Conservation (phyloP, 2,329 filamentous ascomycete genomes). For the Exophiala sp. region DNA sequence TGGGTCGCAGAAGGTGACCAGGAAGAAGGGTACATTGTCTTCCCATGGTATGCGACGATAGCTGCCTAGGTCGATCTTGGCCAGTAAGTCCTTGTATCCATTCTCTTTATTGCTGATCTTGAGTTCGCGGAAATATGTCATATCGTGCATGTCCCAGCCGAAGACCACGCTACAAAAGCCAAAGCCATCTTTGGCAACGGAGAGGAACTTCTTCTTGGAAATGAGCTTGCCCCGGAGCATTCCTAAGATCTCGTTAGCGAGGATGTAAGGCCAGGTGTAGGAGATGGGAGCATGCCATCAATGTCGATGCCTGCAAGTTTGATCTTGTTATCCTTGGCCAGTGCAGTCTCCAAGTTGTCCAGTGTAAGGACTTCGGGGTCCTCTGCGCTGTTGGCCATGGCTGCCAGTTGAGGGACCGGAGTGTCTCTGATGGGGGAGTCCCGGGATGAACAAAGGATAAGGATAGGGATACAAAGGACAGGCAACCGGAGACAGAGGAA, state of each 20-base stretch:
- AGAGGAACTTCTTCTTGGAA: constrained; percentile 88
- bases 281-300: constrained; percentile 51
- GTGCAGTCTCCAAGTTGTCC: constrained; percentile 59
- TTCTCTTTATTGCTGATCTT: constrained; percentile 85
- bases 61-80: constrained; percentile 68
- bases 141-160: constrained; percentile 96
- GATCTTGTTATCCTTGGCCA: constrained; percentile 67
- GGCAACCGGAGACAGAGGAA: neutral
- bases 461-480: neutral
- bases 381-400: constrained; percentile 14
- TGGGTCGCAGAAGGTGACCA: constrained; percentile 77
- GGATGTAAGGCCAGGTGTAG: neutral
- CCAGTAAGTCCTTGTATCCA: constrained; percentile 79
- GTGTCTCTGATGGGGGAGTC: neutral
- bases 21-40: constrained; percentile 74
- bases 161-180: constrained; percentile 94
- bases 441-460: neutral
- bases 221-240: constrained; percentile 83
- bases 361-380: constrained; percentile 46
- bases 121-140: constrained; percentile 79
- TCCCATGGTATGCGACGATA: constrained; percentile 90
- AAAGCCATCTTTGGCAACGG: constrained; percentile 72
- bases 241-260: constrained; percentile 18
- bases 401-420: constrained; percentile 1
- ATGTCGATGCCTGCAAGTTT: constrained; percentile 85